Evolutionary conservation across 2,329 filamentous ascomycete genomes (phyloP).

Genomic region (Trichoderma afroharzianum): DNA sequence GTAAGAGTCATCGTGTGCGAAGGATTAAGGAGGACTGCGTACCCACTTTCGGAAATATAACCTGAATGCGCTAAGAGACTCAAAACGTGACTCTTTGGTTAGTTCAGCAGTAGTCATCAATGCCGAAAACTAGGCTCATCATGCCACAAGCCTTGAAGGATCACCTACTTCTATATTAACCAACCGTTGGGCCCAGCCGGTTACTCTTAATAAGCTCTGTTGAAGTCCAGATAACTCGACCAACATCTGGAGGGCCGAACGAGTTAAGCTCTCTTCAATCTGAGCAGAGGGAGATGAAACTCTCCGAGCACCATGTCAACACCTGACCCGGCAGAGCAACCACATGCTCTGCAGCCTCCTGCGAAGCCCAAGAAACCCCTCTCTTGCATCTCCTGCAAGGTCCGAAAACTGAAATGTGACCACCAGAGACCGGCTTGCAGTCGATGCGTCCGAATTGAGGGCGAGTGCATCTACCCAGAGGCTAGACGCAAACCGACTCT

Average conservation of each 20-base stretch:
- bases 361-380: conserved; percentile 45
- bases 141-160: background rate
- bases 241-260: background rate
- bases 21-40: background rate
- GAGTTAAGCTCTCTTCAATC: background rate
- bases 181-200: background rate
- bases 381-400: conserved; percentile 81
- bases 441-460: conserved; percentile 70
- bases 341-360: background rate
- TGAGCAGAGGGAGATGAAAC: background rate
- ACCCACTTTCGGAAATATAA: background rate
- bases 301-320: background rate
- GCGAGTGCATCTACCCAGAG: conserved; percentile 84
- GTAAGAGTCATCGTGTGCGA: background rate
- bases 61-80: background rate
- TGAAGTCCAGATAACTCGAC: background rate
- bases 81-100: background rate
- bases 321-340: background rate
- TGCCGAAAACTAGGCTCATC: background rate
- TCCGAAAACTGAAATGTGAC: conserved; percentile 85
- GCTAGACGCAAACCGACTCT: conserved; percentile 82
- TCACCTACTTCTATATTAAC: background rate
- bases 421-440: conserved; percentile 72
- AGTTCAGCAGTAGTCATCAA: background rate
- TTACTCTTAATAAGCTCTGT: background rate